A percentile compares a stretch with the other conserved stretches of the same genome.
Evolutionary conservation across 176 grass and related monocot species (phyloP).

Genomic region (Oryza glaberrima): DNA sequence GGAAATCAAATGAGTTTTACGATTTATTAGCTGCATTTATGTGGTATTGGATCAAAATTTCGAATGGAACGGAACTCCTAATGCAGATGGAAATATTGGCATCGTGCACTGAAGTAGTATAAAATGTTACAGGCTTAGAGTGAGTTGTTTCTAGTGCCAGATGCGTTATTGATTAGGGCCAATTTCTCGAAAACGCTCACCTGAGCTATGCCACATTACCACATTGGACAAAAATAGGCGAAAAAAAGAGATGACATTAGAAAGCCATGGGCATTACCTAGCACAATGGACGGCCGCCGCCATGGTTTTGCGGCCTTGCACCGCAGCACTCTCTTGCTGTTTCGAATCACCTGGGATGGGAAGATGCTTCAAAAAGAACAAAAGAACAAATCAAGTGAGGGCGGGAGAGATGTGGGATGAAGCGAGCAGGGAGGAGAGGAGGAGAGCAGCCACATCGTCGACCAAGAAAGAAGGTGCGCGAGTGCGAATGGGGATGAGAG

Average conservation of each 20-base stretch:
- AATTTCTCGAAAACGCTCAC: not conserved
- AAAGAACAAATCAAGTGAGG: not conserved
- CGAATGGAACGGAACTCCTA: not conserved
- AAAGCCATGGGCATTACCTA: not conserved
- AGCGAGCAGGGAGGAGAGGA: not conserved
- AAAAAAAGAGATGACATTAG: not conserved
- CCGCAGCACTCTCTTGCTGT: not conserved
- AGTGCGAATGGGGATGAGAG: too few species aligned
- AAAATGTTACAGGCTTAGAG: not conserved
- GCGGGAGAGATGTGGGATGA: not conserved
- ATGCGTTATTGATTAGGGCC: not conserved
- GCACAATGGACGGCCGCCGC: slow-evolving; percentile 23
- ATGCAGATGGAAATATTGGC: not conserved
- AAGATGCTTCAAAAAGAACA: not conserved
- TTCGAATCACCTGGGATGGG: not conserved
- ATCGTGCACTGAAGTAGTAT: not conserved
- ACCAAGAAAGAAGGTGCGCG: not conserved
- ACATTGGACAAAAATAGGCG: not conserved
- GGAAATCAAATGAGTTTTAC: not conserved
- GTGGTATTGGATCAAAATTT: not conserved
- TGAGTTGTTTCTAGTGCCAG: not conserved
- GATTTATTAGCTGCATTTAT: not conserved
- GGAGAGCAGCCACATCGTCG: not conserved
- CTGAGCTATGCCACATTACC: not conserved
- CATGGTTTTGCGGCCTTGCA: not conserved